phyloP scores from a whole-genome alignment of 75 land plant species.

The Gnetum montanum region DNA sequence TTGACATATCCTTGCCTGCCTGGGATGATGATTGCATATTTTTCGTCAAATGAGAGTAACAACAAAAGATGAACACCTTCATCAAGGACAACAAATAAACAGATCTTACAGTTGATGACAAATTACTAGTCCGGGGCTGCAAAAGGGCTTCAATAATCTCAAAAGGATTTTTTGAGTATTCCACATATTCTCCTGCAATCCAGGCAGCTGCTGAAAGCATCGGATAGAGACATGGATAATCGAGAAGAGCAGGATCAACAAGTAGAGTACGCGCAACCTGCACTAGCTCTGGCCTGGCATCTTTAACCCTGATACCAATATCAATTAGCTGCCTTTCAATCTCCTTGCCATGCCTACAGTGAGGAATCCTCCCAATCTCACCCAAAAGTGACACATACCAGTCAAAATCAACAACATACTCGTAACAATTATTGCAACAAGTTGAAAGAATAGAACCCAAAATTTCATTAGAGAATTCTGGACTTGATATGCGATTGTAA shows the following conservation, averaged over 20 bases:
- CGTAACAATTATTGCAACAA: slow-evolving; percentile 61
- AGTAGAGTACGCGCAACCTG: slow-evolving; percentile 54
- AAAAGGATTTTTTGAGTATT: slow-evolving; percentile 45
- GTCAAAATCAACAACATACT: slow-evolving; percentile 63
- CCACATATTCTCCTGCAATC: slow-evolving; percentile 80
- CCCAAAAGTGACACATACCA: slow-evolving; percentile 83
- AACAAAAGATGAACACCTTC: slow-evolving; percentile 54
- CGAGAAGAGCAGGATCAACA: slow-evolving; percentile 76
- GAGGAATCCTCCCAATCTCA: slow-evolving; percentile 57
- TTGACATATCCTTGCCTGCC: too few species aligned
- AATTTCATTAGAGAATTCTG: slow-evolving; percentile 67
- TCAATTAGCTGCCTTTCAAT: slow-evolving; percentile 78
- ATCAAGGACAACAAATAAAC: slow-evolving; percentile 68
- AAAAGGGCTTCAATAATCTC: slow-evolving; percentile 73
- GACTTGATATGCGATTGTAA: slow-evolving; percentile 52
- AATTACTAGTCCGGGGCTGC: slow-evolving; percentile 66
- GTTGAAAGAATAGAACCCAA: slow-evolving; percentile 51
- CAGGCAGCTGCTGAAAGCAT: slow-evolving; percentile 77
- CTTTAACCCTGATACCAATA: slow-evolving; percentile 76
- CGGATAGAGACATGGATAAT: slow-evolving; percentile 38
- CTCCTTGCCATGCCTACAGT: slow-evolving; percentile 64
- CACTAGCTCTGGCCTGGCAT: slow-evolving; percentile 57
- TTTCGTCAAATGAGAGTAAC: slow-evolving; percentile 8
- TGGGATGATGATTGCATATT: too few species aligned
- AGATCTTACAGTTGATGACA: slow-evolving; percentile 58